Evolutionary conservation across 129 eudicot genomes (phyloP).

Genomic region (Lactuca sativa): DNA sequence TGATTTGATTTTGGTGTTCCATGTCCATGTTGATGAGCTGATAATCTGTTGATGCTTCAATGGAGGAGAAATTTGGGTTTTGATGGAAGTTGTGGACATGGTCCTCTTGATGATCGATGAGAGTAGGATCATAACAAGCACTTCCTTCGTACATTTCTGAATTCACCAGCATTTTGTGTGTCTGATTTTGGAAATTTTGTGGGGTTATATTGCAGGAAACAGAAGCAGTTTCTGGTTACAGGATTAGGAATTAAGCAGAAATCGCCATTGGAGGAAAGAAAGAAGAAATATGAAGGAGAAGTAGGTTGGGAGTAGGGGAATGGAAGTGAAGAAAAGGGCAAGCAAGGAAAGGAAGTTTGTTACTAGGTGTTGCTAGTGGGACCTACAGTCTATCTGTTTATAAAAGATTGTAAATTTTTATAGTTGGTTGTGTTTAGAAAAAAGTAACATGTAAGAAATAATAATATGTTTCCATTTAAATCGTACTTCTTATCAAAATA

Average conservation of each 20-base stretch:
- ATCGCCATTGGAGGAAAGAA: not conserved
- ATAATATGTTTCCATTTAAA: not conserved
- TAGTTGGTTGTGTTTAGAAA: too few species aligned
- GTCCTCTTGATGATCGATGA: slow-evolving; percentile 34
- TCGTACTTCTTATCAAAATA: too few species aligned
- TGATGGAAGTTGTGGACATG: slow-evolving; percentile 43
- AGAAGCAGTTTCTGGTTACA: not conserved
- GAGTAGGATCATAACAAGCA: slow-evolving; percentile 54
- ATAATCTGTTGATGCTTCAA: slow-evolving; percentile 43
- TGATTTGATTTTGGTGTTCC: slow-evolving; percentile 43
- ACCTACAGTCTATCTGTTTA: slow-evolving; percentile 22
- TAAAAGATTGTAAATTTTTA: not conserved
- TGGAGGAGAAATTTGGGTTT: slow-evolving; percentile 36
- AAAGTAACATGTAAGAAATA: not conserved
- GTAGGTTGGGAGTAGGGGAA: slow-evolving; percentile 38
- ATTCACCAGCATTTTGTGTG: slow-evolving; percentile 34
- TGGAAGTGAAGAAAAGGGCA: slow-evolving; percentile 32
- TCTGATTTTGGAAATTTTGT: slow-evolving; percentile 7
- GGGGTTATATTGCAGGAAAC: not conserved
- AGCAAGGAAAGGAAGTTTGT: slow-evolving; percentile 37
- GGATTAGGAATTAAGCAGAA: slow-evolving; percentile 4
- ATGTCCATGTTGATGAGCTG: slow-evolving; percentile 44
- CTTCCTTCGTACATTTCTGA: slow-evolving; percentile 53
- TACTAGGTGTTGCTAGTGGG: slow-evolving; percentile 29
- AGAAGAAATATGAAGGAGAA: slow-evolving; percentile 23